These are phyloP conservation scores for Saturnispora serradocipensis DNA, from an alignment of 805 yeast genomes.

Conservation along the genomic window DNA sequence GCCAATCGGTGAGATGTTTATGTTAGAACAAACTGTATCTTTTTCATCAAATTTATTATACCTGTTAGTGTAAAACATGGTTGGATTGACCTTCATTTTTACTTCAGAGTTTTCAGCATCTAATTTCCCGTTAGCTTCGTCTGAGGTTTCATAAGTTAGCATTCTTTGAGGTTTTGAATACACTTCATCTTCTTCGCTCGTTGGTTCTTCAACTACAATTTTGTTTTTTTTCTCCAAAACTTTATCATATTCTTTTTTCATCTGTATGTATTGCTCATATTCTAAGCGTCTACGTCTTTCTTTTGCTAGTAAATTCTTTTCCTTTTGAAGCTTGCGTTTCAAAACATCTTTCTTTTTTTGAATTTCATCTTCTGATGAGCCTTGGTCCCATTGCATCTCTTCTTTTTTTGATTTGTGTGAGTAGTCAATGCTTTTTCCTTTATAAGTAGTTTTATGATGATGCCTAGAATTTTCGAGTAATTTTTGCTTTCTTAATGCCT, in stretches of 20 bases:
- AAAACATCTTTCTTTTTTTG: background rate
- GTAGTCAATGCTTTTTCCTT: background rate
- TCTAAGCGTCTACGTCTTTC: background rate
- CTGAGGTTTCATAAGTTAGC: background rate
- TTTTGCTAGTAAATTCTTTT: background rate
- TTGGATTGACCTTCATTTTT: background rate
- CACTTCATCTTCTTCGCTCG: background rate
- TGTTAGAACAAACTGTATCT: background rate
- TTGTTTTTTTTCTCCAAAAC: slow-evolving; percentile 11
- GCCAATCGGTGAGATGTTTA: background rate
- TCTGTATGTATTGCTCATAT: background rate
- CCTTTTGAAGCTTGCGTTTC: background rate
- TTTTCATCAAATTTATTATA: background rate
- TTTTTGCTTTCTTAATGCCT: background rate
- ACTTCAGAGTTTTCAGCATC: background rate
- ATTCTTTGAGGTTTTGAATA: slow-evolving; percentile 5
- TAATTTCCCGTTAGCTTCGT: slow-evolving; percentile 8
- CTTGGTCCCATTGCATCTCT: background rate
- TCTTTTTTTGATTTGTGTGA: background rate
- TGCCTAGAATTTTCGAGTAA: background rate
- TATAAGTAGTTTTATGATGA: background rate
- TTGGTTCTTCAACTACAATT: background rate
- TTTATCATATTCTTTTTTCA: slow-evolving; percentile 10
- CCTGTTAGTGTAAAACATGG: background rate
- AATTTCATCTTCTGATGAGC: slow-evolving; percentile 5